Base-by-base conservation (phyloP, 1,139 yeast genomes). In the Yamadazyma friedrichii region DNA sequence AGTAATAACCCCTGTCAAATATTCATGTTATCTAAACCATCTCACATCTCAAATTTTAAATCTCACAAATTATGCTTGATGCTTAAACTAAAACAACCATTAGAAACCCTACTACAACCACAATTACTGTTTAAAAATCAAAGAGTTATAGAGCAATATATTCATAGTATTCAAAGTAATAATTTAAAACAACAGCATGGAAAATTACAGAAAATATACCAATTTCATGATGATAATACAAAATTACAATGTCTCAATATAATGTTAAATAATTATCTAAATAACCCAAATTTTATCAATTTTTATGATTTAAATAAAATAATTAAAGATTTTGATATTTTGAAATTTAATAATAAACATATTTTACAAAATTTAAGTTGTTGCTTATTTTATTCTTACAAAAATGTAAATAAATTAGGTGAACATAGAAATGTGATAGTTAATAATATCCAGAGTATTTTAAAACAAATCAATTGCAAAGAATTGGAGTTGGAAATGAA, bases 181-280 rank as follows among this genome's bases (percentile, higher is more conserved):
- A 39, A 39, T 30, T 10, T 42, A 2, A 38, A 28, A 9, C 36
- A 35, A 30, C 44, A 42, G 15, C 10, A 26, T 17, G 31, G 29
- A 12, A 22, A 24, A 9, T 26, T 42, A 33, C 9, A 22, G 2
- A 17, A 36, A 15, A 33, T 42, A 2, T 27, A 38, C n/a, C 15
- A 33, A n/a, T 11, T n/a, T n/a, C 4, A 12, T 9, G 35, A 38
- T 38, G 31, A 31, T 20, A 17, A 10, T n/a, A 22, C 29, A 2
- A 49, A 49, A 31, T 9, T 35, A 33, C 43, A 46, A 27, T 50
- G 54, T 36, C 32, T 49, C 4, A 43, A 46, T 30, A 15, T 50
- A 12, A 31, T 48, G 3, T 39, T 50, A 15, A 36, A 33, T 15
- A 47, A 42, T 28, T 42, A 45, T 17, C 12, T 50, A 20, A 42